phyloP scores from a whole-genome alignment of 2,329 filamentous ascomycete genomes.

The Chaetomium sp. region DNA sequence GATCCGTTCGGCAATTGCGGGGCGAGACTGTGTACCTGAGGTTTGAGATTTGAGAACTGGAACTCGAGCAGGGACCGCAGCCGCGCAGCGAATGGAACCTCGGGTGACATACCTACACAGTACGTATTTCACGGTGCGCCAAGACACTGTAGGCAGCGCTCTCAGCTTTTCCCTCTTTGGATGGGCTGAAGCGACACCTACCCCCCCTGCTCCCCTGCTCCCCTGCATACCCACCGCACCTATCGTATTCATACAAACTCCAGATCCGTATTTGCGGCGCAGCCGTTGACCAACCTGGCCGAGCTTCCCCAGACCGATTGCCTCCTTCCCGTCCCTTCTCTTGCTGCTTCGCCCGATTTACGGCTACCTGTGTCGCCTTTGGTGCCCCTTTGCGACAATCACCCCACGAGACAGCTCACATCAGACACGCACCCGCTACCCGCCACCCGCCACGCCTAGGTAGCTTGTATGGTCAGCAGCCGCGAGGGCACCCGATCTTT shows the following conservation, averaged over 20 bases:
- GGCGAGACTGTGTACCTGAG: constrained; percentile 11
- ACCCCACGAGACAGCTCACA: not conserved
- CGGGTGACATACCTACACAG: too few relatives aligned
- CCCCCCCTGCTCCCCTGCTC: not conserved
- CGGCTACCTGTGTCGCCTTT: not conserved
- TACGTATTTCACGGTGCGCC: constrained; percentile 9
- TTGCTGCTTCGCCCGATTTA: not conserved
- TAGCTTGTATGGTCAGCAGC: not conserved
- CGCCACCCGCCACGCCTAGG: not conserved
- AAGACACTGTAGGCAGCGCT: constrained; percentile 16
- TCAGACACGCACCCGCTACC: not conserved
- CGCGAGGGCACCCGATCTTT: not conserved
- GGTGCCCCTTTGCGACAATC: not conserved
- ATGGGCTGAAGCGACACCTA: constrained; percentile 27
- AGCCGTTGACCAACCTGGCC: constrained; percentile 12
- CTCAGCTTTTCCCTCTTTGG: constrained; percentile 27
- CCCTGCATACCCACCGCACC: not conserved
- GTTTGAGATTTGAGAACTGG: not conserved
- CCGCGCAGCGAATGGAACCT: not conserved
- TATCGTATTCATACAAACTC: not conserved
- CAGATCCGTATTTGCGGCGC: constrained; percentile 19
- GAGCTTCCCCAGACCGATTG: constrained; percentile 8
- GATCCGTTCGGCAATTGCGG: not conserved
- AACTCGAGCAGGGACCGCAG: not conserved
- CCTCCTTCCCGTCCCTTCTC: not conserved